Conservation (phyloP, 2,329 filamentous ascomycete species). For the Dactylellina haptotyla region DNA sequence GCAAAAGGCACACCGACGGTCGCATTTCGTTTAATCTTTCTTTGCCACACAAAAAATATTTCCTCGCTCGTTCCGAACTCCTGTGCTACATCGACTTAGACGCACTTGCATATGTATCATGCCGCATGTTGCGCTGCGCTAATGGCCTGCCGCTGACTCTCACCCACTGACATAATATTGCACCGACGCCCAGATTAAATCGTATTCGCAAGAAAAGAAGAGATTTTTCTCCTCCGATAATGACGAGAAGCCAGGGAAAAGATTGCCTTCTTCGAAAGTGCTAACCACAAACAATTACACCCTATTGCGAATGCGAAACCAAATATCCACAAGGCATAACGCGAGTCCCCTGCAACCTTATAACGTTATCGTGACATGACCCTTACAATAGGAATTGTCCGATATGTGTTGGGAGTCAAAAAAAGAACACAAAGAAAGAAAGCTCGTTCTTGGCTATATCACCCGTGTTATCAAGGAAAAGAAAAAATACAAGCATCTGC, state of each 20-base stretch:
- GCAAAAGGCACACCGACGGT: slow-evolving; percentile 45
- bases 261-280: neutral
- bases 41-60: neutral
- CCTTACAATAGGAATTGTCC: neutral
- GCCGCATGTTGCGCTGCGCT: neutral
- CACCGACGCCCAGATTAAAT: neutral
- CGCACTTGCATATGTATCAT: slow-evolving; percentile 8
- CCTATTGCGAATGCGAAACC: neutral
- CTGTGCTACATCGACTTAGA: neutral
- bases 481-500: slow-evolving; percentile 16
- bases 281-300: neutral
- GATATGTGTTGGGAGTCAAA: slow-evolving; percentile 11
- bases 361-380: slow-evolving; percentile 44
- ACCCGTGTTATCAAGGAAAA: slow-evolving; percentile 10
- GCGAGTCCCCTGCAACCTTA: slow-evolving; percentile 35
- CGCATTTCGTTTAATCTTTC: slow-evolving; percentile 13
- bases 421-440: slow-evolving; percentile 28
- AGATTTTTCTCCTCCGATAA: neutral
- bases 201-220: neutral
- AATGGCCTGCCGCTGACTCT: slow-evolving; percentile 1
- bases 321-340: slow-evolving; percentile 26
- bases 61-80: slow-evolving; percentile 27
- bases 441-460: slow-evolving; percentile 25
- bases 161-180: neutral
- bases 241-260: neutral